A percentile compares a stretch with the other conserved stretches of the same genome.
phyloP scores from a whole-genome alignment of 169 alveolate species.

The Plasmodium ovale region DNA sequence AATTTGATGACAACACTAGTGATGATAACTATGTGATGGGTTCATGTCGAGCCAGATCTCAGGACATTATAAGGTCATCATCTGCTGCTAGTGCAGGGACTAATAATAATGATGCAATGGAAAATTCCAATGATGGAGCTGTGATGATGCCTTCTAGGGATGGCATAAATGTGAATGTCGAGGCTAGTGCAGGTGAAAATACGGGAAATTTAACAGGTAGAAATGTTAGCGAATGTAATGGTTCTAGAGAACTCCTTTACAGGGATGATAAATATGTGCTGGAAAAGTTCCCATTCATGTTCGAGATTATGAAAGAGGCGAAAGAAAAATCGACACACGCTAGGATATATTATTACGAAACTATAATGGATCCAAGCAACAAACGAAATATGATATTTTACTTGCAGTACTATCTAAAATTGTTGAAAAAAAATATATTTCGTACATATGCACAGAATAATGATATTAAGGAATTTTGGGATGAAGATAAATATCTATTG shows the following conservation, averaged over 20 bases:
- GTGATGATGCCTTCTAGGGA: neutral
- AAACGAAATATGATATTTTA: constrained; percentile 70
- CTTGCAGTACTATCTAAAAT: constrained; percentile 62
- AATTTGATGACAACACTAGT: constrained; percentile 41
- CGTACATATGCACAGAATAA: constrained; percentile 41
- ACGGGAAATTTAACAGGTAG: neutral
- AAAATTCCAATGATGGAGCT: neutral
- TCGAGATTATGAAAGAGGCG: constrained; percentile 48
- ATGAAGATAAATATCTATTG: constrained; percentile 39
- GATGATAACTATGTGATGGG: constrained; percentile 14
- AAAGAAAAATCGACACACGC: constrained; percentile 22
- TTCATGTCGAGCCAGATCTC: neutral
- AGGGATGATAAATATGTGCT: constrained; percentile 53
- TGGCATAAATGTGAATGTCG: neutral
- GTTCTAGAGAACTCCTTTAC: constrained; percentile 8
- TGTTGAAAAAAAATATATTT: constrained; percentile 31
- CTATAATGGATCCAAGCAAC: constrained; percentile 58
- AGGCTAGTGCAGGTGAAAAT: neutral
- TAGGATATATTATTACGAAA: constrained; percentile 44
- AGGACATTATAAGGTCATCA: neutral
- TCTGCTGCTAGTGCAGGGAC: neutral
- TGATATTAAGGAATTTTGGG: constrained; percentile 40
- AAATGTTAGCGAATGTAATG: neutral
- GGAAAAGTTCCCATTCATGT: constrained; percentile 67
- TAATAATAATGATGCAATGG: neutral